Evolutionary conservation across 805 yeast species (phyloP), one percentile per base, ranked within the genome.

Genomic region (Saccharomycopsis schoenii): DNA sequence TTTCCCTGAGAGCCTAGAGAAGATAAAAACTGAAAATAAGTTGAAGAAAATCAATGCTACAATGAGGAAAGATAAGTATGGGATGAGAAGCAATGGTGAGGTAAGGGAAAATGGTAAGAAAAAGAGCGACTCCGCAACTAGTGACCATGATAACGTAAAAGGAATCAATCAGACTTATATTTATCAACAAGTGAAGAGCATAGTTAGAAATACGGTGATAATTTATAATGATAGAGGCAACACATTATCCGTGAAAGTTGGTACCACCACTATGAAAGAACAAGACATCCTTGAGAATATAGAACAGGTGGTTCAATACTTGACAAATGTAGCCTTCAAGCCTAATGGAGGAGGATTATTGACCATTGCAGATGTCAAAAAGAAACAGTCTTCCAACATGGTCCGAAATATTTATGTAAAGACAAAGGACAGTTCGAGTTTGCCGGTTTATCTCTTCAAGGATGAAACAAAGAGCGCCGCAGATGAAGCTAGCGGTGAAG

Each of bases 141-240:
- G 4, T 17, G 40, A 12, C 6, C 34, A n/a, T 21, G 51, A 39
- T 39, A 24, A 12, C 12, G 52, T 37, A 37, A 14, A 47, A 15
- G 34, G 47, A 14, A n/a, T 39, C 55, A 55, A 43, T 64, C 79
- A 88, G 0, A 76, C 77, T 55, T 86, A 81, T 67, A 83, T 89
- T 2, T 75, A 77, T 61, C 78, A 80, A 6, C 96, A 89, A 70
- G 73, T 88, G 63, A 81, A 79, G 67, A 77, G 85, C 15, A 85
- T 89, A 11, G 79, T 81, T 50, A 82, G 79, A 62, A 84, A 86
- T 68, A 78, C 96, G 0, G 79, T 75, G 8, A 83, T 82, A 68
- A 80, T 86, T 12, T 85, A 89, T 2, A 80, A 80, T 17, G 77
- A 77, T 40, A 68, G 68, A 1, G 93, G 91, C 19, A 80, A 80